Conservation (phyloP, 164 flowering plant genomes). For the Vitis rotundifolia region DNA sequence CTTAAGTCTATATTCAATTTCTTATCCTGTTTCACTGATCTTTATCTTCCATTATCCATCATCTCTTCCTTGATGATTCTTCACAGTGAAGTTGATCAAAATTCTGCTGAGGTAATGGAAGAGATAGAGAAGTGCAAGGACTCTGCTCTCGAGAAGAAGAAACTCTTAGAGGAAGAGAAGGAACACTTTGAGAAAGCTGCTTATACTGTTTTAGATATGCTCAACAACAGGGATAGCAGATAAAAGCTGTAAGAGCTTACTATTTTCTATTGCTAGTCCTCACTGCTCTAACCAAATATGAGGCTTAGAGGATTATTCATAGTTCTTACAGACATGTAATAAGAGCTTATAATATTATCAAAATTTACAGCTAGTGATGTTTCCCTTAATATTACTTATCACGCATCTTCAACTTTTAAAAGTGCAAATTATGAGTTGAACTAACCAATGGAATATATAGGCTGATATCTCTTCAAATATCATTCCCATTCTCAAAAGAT, state of each 20-base stretch:
- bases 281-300: neutral
- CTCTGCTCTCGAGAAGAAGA: slow-evolving; percentile 58
- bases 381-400: neutral
- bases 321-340: neutral
- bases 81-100: slow-evolving; percentile 56
- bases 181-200: slow-evolving; percentile 78
- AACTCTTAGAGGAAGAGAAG: slow-evolving; percentile 69
- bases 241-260: slow-evolving; percentile 25
- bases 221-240: slow-evolving; percentile 32
- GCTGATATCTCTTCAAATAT: neutral
- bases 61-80: neutral
- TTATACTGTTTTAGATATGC: slow-evolving; percentile 66
- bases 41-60: neutral
- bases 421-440: neutral
- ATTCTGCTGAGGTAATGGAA: slow-evolving; percentile 60
- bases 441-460: neutral
- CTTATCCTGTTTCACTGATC: neutral
- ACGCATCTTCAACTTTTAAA: neutral
- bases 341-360: neutral
- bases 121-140: slow-evolving; percentile 77
- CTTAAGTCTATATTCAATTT: neutral
- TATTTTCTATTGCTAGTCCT: neutral
- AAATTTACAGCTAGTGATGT: neutral
- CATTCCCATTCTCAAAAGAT: slow-evolving; percentile 34
- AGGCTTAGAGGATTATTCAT: neutral